Percentiles rank a stretch among this genome's conserved stretches.
Evolutionary conservation across 257 asterid species (phyloP).

Genomic region (Forsythia suspensa): DNA sequence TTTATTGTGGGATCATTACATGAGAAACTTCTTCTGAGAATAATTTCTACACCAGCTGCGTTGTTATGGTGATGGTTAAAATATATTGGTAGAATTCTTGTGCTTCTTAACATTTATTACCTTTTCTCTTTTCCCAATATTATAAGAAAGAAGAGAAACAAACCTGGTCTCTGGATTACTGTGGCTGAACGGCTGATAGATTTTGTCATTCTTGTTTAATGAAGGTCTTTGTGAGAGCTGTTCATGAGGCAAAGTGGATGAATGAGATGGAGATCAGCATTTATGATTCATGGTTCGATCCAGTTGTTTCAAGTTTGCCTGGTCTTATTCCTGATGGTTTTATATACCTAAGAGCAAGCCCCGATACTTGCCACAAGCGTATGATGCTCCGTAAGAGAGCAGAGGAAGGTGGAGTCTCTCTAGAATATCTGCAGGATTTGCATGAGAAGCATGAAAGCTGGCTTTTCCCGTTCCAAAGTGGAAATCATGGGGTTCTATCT

Average conservation of each 20-base stretch:
- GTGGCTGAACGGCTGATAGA: background rate
- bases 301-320: constrained; percentile 86
- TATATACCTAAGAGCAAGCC: constrained; percentile 94
- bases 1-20: background rate
- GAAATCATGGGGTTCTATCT: constrained; percentile 76
- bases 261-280: constrained; percentile 96
- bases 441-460: constrained; percentile 98
- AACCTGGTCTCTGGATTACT: background rate
- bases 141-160: background rate
- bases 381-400: constrained; percentile 88
- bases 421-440: constrained; percentile 71
- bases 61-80: background rate
- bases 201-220: background rate
- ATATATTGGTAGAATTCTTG: background rate
- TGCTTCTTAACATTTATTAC: background rate
- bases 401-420: constrained; percentile 94
- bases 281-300: constrained; percentile 99
- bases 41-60: background rate
- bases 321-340: constrained; percentile 95
- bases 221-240: constrained; percentile 98
- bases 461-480: constrained; percentile 85
- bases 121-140: background rate
- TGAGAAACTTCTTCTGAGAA: background rate
- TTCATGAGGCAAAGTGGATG: constrained; percentile 99
- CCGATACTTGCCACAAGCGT: constrained; percentile 93